Evolutionary conservation across 495 filamentous ascomycete genomes (phyloP).

Genomic region (Talaromyces proteolyticus): DNA sequence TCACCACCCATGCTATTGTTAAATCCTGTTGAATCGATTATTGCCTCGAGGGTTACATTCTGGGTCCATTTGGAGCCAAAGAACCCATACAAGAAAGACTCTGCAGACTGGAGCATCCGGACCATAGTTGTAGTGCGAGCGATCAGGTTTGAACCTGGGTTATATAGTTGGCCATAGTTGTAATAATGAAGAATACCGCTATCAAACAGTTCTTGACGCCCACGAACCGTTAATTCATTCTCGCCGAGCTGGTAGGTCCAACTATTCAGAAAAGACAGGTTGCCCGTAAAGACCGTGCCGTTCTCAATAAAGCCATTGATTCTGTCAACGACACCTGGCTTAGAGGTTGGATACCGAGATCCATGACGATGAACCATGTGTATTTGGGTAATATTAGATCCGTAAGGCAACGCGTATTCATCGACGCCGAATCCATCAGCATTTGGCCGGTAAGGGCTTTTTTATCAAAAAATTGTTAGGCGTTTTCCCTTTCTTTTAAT

Average conservation of each 20-base stretch:
- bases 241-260: constrained; percentile 41
- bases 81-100: constrained; percentile 48
- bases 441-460: constrained; percentile 17
- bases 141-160: constrained; percentile 55
- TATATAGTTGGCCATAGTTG: constrained; percentile 55
- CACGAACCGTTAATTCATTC: constrained; percentile 46
- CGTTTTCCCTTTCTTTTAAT: neutral
- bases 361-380: constrained; percentile 43
- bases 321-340: constrained; percentile 22
- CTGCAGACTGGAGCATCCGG: constrained; percentile 40
- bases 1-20: constrained; percentile 23
- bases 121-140: constrained; percentile 53
- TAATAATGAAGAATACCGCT: constrained; percentile 51
- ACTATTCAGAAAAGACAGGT: constrained; percentile 42
- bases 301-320: constrained; percentile 22
- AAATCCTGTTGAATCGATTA: constrained; percentile 28
- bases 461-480: neutral
- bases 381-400: constrained; percentile 49
- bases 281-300: constrained; percentile 34
- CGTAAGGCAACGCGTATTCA: constrained; percentile 49
- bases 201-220: constrained; percentile 45
- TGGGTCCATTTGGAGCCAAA: constrained; percentile 54
- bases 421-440: constrained; percentile 46
- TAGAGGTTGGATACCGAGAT: constrained; percentile 32
- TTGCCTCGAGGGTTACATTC: constrained; percentile 45